Conservation (phyloP, 768 basidiomycete species). For the Lyophyllum semitale region DNA sequence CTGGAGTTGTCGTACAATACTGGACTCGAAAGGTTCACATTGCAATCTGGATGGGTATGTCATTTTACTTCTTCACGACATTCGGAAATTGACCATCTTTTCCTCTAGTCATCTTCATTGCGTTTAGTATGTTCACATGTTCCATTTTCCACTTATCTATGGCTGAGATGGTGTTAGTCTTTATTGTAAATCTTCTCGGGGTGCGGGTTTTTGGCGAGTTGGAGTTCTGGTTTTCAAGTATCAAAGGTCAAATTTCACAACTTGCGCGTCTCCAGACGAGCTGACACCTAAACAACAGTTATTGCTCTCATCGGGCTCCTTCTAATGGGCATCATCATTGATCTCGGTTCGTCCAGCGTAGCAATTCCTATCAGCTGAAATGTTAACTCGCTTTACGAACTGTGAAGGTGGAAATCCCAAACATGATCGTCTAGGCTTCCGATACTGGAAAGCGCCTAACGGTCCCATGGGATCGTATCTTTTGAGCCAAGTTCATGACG, state of each 20-base stretch:
- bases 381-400: conserved; percentile 32
- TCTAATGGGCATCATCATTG: conserved; percentile 63
- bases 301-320: conserved; percentile 50
- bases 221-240: conserved; percentile 73
- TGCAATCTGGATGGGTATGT: conserved; percentile 59
- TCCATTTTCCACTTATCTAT: background rate
- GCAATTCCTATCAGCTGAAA: conserved; percentile 30
- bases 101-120: conserved; percentile 54
- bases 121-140: conserved; percentile 42
- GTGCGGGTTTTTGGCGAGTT: conserved; percentile 71
- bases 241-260: conserved; percentile 52
- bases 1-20: conserved; percentile 53
- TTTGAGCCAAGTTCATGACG: conserved; percentile 46
- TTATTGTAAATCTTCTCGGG: conserved; percentile 59
- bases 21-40: conserved; percentile 48
- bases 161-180: conserved; percentile 35
- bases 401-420: conserved; percentile 49
- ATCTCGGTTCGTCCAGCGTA: conserved; percentile 48
- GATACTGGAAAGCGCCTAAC: conserved; percentile 49
- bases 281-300: conserved; percentile 26
- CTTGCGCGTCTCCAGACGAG: background rate
- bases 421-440: conserved; percentile 50
- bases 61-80: background rate
- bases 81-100: conserved; percentile 4
- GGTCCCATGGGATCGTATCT: conserved; percentile 63